Percentiles rank a stretch among this genome's conserved stretches.
phyloP scores from a whole-genome alignment of 768 basidiomycete genomes.

The Dacryopinax primogenitus region DNA sequence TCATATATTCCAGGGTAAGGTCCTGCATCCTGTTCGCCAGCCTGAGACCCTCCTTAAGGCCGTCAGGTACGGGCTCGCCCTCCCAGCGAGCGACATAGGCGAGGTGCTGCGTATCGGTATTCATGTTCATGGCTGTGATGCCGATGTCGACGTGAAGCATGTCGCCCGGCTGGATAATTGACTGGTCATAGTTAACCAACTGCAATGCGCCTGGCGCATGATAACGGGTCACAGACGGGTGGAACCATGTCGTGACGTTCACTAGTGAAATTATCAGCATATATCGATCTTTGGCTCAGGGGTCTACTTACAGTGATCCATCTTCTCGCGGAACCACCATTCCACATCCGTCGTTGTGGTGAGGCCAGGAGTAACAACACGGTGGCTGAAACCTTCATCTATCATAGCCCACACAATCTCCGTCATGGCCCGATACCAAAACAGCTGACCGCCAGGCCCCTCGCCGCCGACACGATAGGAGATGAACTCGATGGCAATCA shows the following conservation, averaged over 20 bases:
- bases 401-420: constrained; percentile 42
- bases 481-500: constrained; percentile 39
- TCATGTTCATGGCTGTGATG: constrained; percentile 41
- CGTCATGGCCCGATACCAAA: constrained; percentile 36
- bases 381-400: constrained; percentile 40
- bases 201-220: constrained; percentile 35
- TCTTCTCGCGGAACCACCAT: constrained; percentile 45
- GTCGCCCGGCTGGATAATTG: constrained; percentile 37
- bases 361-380: constrained; percentile 31
- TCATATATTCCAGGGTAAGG: constrained; percentile 35
- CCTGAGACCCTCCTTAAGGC: constrained; percentile 34
- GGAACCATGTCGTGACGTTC: constrained; percentile 42
- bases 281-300: not conserved
- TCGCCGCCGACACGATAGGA: constrained; percentile 30
- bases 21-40: constrained; percentile 43
- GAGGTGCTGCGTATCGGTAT: constrained; percentile 46
- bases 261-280: constrained; percentile 14
- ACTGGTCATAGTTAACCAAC: constrained; percentile 20
- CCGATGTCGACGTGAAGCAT: constrained; percentile 45
- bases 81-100: constrained; percentile 38
- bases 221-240: constrained; percentile 38
- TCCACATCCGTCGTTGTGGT: constrained; percentile 40
- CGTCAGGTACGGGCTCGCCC: constrained; percentile 35
- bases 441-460: constrained; percentile 29
- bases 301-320: constrained; percentile 25